Base-by-base conservation (phyloP, 768 basidiomycete species). In the Leccinellum albellum region DNA sequence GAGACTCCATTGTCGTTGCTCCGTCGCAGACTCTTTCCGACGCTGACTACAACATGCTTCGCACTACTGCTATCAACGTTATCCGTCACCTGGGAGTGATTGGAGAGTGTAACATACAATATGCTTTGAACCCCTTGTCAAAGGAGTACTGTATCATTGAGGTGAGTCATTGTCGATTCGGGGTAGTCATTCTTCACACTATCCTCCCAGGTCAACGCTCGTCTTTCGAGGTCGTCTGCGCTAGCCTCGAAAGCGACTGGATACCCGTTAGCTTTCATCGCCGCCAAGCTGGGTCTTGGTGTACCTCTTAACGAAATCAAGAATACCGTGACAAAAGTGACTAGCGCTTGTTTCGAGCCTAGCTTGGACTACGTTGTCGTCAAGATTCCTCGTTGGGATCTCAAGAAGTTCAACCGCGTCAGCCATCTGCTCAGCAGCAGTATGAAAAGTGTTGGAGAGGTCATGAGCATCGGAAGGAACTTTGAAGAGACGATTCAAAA, bases 401-500 rank as follows among this genome's bases (percentile, higher is more conserved):
- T 98, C 69, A 95, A 95, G 75, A 99, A 99, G 81, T 99, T 99
- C 78, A 93, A 66, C 66, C 86, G 96, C 47, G 96, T 99, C 66
- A 94, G 91, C 70, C 84, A 89, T 57, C 79, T 91, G 40, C 77
- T 99, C 50, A 93, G 92, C 73, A 92, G 89, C 64, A 93, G 91
- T 74, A 98, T 99, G 96, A 98, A 98, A 82, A 94, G 91, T 65
- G 96, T 99, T 8, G 96, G 96, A 26, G 96, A 99, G 74, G 96
- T 99, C 56, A 99, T 99, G 97, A 93, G 91, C 64, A 98, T 99
- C 63, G 96, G 96, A 14, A 80, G 96, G 64, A 97, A 94, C 5
- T 99, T 99, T 67, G 96, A 98, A 72, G 96, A 99, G 79, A 98
- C 95, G 1, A 88, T 98, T 55, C 96, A 98, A 73, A 98, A 99